phyloP scores from a whole-genome alignment of 192 early-diverging fungal species.

The Podila clonocystis region DNA sequence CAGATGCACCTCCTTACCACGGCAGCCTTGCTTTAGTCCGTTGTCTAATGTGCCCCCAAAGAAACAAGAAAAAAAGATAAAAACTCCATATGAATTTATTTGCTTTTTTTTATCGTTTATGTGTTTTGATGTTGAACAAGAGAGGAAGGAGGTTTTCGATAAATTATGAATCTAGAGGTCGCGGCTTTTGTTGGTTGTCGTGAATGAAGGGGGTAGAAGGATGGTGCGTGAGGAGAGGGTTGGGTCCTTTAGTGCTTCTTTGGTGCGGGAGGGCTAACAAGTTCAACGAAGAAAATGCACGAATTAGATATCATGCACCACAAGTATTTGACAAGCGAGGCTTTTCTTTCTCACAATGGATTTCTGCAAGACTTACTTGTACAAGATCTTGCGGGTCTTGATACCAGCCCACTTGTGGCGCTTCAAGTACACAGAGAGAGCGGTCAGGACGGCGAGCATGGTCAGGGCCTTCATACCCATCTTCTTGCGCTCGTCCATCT shows the following conservation, averaged over 20 bases:
- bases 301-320: conserved; percentile 37
- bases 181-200: not conserved
- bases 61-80: not conserved
- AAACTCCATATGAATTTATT: not conserved
- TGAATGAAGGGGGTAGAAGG: not conserved
- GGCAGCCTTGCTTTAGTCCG: no score
- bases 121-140: not conserved
- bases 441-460: conserved; percentile 74
- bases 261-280: conserved; percentile 37
- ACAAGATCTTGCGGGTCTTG: conserved; percentile 95
- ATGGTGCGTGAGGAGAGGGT: not conserved
- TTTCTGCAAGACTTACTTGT: conserved; percentile 54
- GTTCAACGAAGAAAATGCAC: not conserved
- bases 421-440: conserved; percentile 90
- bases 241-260: conserved; percentile 44
- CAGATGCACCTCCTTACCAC: no score
- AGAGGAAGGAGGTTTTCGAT: no score
- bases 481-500: conserved; percentile 97
- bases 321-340: conserved; percentile 76
- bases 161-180: not conserved
- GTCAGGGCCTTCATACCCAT: conserved; percentile 91
- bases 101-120: not conserved
- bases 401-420: conserved; percentile 91
- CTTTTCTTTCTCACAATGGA: no score
- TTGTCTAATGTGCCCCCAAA: no score